Conservation (phyloP, 2,329 filamentous ascomycete genomes). For the Xylariaceae sp. region DNA sequence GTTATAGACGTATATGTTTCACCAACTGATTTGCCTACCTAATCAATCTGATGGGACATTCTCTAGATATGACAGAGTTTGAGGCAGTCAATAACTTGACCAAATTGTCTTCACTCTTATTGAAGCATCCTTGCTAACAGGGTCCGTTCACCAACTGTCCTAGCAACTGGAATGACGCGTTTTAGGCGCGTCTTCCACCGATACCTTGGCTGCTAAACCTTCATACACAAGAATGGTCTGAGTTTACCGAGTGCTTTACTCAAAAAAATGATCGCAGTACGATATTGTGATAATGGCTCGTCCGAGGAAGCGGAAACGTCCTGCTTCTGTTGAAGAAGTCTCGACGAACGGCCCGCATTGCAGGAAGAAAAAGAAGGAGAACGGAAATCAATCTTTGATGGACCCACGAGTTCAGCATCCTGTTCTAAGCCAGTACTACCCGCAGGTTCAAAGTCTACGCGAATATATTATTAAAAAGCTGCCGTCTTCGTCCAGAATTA, state of each 20-base stretch:
- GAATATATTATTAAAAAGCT: slow-evolving; percentile 72
- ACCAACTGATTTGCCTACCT: too few relatives aligned
- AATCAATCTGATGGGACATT: too few relatives aligned
- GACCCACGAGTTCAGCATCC: slow-evolving; percentile 56
- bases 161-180: slow-evolving; percentile 7
- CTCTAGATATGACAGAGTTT: too few relatives aligned
- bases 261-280: slow-evolving; percentile 8
- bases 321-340: slow-evolving; percentile 14
- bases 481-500: slow-evolving; percentile 68
- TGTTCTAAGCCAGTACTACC: slow-evolving; percentile 73
- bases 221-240: background rate
- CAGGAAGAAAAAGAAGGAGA: slow-evolving; percentile 30
- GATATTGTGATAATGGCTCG: slow-evolving; percentile 33
- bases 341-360: slow-evolving; percentile 18
- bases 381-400: background rate
- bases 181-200: slow-evolving; percentile 7
- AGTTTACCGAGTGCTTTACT: background rate
- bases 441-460: slow-evolving; percentile 69
- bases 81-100: too few relatives aligned
- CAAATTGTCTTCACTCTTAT: too few relatives aligned
- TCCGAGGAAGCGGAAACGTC: slow-evolving; percentile 38
- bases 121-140: background rate
- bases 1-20: too few relatives aligned
- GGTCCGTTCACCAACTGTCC: background rate
- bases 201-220: background rate